Conservation (phyloP, 371 early-diverging fungal species). For the Vairimorpha ceranae region DNA sequence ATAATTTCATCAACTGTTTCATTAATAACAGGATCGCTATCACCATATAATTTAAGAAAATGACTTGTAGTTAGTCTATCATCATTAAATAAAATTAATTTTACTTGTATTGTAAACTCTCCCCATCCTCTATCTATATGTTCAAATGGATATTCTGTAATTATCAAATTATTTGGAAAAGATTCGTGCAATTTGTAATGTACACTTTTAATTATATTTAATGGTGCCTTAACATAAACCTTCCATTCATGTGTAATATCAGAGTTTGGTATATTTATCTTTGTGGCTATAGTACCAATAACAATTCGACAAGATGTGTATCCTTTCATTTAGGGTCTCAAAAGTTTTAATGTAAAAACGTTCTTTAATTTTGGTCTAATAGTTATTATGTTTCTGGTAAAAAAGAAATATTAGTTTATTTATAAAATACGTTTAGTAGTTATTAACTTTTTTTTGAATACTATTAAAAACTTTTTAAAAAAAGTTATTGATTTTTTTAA, state of each 20-base stretch:
- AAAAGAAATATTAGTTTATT: no score
- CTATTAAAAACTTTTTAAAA: no score
- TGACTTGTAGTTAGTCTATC: constrained; percentile 42
- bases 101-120: constrained; percentile 86
- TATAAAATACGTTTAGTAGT: no score
- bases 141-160: constrained; percentile 80
- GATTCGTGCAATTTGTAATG: constrained; percentile 87
- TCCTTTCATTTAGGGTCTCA: constrained; percentile 31
- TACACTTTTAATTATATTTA: constrained; percentile 73
- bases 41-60: constrained; percentile 50
- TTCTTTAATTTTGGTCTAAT: no score
- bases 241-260: constrained; percentile 67
- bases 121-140: constrained; percentile 92
- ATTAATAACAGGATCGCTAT: constrained; percentile 19
- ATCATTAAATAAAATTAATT: constrained; percentile 64
- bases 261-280: constrained; percentile 9
- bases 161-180: constrained; percentile 73
- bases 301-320: constrained; percentile 31
- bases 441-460: no score
- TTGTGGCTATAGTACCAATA: constrained; percentile 40
- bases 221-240: constrained; percentile 74
- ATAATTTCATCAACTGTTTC: constrained; percentile 48
- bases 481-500: no score
- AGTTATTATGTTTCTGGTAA: no score
- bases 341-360: background rate